Evolutionary conservation across 73 alveolate species (phyloP).

Genomic region (Durusdinium trenchii): DNA sequence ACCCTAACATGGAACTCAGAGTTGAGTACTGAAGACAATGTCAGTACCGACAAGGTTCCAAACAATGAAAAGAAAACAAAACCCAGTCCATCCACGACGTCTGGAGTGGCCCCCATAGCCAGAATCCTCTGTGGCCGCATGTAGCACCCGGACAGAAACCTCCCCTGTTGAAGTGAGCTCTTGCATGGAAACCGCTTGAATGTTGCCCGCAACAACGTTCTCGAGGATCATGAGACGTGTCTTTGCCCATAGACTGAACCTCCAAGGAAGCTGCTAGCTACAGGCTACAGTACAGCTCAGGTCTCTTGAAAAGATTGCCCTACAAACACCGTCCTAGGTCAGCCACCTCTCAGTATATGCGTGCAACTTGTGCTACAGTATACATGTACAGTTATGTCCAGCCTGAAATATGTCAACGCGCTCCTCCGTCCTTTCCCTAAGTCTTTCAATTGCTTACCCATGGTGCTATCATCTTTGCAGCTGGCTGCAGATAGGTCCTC

Average conservation of each 20-base stretch:
- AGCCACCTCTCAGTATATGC: background rate
- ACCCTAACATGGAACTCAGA: too few relatives aligned
- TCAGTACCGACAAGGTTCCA: background rate
- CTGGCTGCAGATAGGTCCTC: background rate
- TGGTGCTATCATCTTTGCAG: background rate
- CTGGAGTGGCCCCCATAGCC: background rate
- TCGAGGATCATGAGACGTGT: background rate
- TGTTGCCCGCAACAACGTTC: background rate
- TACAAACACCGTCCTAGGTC: background rate
- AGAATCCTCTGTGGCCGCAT: background rate
- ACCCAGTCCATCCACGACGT: background rate
- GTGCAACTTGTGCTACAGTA: background rate
- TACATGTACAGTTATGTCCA: background rate
- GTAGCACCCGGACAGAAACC: background rate
- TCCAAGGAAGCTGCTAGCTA: background rate
- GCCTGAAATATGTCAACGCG: slow-evolving; percentile 1
- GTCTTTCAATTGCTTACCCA: background rate
- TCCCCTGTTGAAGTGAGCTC: background rate
- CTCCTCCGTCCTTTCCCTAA: background rate
- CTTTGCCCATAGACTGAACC: background rate
- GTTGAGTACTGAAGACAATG: background rate
- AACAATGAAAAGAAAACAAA: too few relatives aligned
- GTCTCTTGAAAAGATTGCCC: background rate
- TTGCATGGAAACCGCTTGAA: background rate
- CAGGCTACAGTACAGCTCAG: background rate